Base-by-base conservation (phyloP, 192 early-diverging fungal species). In the Gorgonomyces haynaldii region DNA sequence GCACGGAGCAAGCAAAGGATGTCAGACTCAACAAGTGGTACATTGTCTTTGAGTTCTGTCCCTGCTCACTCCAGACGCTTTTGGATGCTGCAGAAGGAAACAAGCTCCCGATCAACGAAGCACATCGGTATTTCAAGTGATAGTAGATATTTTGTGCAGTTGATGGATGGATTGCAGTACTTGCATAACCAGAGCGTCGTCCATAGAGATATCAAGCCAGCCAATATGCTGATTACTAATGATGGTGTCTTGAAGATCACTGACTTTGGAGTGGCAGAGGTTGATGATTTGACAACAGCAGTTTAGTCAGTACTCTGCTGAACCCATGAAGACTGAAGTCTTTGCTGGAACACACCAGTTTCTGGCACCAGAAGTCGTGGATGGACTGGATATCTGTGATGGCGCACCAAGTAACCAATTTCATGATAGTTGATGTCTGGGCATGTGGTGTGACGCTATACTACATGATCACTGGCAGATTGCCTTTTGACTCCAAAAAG, bases 321-420 rank as follows among this genome's bases (percentile, higher is more conserved):
- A 56, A 15, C 40, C 42, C 9, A 62, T 78, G 67, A 17, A 42
- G 2, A 51, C 54, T 8, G 34, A 63, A 1, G 43, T 60, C 1
- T 78, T 76, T 58, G 72, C 69, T 2, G 76, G 76, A 1, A 78
- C 76, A 9, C 72, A 78, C 44, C 76, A 78, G 29, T 78, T 76
- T 39, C 38, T 78, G 24, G 41, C 72, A 1, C 76, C 76, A 4
- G 76, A 78, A 48, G 45, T 76, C 17, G 56, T 66, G 19, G 60
- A 61, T 15, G 29, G 48, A n/a, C 55, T 7, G 3, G 30, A 31
- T 10, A 22, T 15, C 12, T 47, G 47, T 39, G 24, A 29, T 19
- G 76, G 67, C 12, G 61, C 51, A 24, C 63, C 62, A 52, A 63
- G 72, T 74, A 50, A n/a, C 19, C 1, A 13, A 19, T 12, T 1